A percentile compares a stretch with the other conserved stretches of the same genome.
phyloP scores from a whole-genome alignment of 1,284 basidiomycete genomes.

The Cryptococcus amylolentus region DNA sequence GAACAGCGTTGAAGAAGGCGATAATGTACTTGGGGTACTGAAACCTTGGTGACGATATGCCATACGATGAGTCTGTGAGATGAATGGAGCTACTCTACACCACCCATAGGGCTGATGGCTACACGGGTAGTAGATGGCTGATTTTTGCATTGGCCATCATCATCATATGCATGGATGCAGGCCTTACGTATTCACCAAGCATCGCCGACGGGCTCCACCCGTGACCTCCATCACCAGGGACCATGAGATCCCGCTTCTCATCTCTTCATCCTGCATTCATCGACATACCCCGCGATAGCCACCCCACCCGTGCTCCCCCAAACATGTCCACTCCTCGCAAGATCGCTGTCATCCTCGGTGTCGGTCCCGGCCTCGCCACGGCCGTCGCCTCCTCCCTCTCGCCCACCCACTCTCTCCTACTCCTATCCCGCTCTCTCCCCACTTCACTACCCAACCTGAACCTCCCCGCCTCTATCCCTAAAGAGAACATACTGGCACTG shows the following conservation, averaged over 20 bases:
- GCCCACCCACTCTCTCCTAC: slow-evolving; percentile 39
- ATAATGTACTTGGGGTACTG: slow-evolving; percentile 25
- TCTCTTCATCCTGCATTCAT: not conserved
- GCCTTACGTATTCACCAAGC: too few relatives aligned
- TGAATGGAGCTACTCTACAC: too few relatives aligned
- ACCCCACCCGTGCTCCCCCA: not conserved
- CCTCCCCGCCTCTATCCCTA: slow-evolving; percentile 23
- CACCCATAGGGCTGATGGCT: too few relatives aligned
- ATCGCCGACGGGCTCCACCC: too few relatives aligned
- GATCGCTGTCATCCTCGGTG: slow-evolving; percentile 42
- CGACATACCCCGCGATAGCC: not conserved
- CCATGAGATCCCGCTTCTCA: not conserved
- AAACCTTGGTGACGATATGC: not conserved
- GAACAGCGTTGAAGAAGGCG: slow-evolving; percentile 16
- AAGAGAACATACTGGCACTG: slow-evolving; percentile 24
- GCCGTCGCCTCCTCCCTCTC: slow-evolving; percentile 37
- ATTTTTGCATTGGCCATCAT: too few relatives aligned
- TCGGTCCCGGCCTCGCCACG: slow-evolving; percentile 39
- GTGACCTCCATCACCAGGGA: too few relatives aligned
- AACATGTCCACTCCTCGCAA: not conserved
- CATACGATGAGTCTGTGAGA: not conserved
- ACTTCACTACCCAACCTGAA: slow-evolving; percentile 27
- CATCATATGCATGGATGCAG: too few relatives aligned
- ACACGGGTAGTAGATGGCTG: too few relatives aligned
- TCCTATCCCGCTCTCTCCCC: slow-evolving; percentile 45